These are phyloP conservation scores for Halophytophthora batemanensis DNA, from an alignment of 352 stramenopile species.

Conservation along the genomic window DNA sequence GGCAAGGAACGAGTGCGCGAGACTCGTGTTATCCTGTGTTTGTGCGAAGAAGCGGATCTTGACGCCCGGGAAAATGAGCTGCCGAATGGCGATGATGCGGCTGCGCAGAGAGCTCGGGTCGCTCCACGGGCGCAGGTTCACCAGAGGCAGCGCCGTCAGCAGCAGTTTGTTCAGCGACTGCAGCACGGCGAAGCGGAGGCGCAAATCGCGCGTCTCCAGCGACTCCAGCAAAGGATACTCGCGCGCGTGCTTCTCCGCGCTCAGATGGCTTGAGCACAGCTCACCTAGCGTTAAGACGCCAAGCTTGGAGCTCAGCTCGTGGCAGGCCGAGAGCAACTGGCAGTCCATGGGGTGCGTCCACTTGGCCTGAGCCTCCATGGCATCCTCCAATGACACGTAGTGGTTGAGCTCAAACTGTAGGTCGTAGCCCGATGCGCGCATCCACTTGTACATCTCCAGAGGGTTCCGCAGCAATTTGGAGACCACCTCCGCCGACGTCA, in stretches of 20 bases:
- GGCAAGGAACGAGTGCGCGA: slow-evolving; percentile 41
- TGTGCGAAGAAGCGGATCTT: slow-evolving; percentile 75
- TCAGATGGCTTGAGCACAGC: slow-evolving; percentile 62
- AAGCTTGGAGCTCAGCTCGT: slow-evolving; percentile 38
- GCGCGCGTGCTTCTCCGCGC: slow-evolving; percentile 14
- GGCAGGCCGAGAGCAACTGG: slow-evolving; percentile 52
- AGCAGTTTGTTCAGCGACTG: slow-evolving; percentile 60
- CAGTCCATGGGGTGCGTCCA: slow-evolving; percentile 78
- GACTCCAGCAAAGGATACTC: slow-evolving; percentile 36
- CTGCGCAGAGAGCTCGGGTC: slow-evolving; percentile 49
- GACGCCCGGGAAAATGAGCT: slow-evolving; percentile 68
- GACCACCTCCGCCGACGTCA: slow-evolving; percentile 7
- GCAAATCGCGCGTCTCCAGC: slow-evolving; percentile 56
- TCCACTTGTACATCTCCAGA: slow-evolving; percentile 39
- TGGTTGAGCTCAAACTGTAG: slow-evolving; percentile 51
- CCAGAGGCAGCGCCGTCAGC: slow-evolving; percentile 50
- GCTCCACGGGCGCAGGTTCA: slow-evolving; percentile 54
- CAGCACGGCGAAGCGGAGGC: slow-evolving; percentile 54
- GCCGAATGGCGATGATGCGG: slow-evolving; percentile 52
- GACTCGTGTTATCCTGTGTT: slow-evolving; percentile 65
- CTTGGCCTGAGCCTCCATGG: slow-evolving; percentile 45
- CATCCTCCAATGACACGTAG: slow-evolving; percentile 38
- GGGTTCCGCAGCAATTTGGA: slow-evolving; percentile 14
- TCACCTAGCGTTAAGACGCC: slow-evolving; percentile 61
- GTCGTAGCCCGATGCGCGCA: slow-evolving; percentile 55